phyloP scores from a whole-genome alignment of 345 rosid species.

The Salix exigua region DNA sequence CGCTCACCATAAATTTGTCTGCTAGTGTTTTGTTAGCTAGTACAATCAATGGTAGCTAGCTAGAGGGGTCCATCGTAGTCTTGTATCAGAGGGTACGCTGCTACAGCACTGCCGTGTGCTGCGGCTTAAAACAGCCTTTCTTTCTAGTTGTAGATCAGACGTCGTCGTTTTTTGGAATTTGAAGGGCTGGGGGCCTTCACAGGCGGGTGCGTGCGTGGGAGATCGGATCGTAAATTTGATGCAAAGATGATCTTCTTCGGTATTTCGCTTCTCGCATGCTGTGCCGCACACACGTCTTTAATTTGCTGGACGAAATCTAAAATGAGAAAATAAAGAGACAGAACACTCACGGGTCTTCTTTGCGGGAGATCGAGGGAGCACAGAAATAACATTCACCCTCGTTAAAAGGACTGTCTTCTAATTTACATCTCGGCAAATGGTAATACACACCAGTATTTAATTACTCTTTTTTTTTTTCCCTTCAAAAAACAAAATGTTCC shows the following conservation, averaged over 20 bases:
- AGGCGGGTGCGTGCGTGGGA: no score
- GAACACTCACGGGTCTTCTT: neutral
- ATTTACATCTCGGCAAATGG: no score
- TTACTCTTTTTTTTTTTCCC: no score
- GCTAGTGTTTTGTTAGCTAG: constrained; percentile 24
- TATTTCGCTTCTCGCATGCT: neutral
- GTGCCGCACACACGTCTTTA: no score
- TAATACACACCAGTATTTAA: no score
- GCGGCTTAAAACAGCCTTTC: neutral
- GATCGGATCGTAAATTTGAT: no score
- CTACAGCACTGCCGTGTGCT: constrained; percentile 3
- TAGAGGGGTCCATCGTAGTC: constrained; percentile 19
- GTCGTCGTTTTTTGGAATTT: neutral
- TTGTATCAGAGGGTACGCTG: neutral
- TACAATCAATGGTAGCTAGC: constrained; percentile 2
- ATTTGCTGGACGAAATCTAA: no score
- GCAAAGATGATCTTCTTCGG: neutral
- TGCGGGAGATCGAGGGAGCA: neutral
- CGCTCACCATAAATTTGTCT: constrained; percentile 20
- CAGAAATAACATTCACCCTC: neutral
- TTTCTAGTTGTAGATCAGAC: neutral
- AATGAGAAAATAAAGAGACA: neutral
- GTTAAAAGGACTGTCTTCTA: neutral
- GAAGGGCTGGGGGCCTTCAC: neutral
- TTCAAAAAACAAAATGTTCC: no score